A percentile compares a stretch with the other conserved stretches of the same genome.
These are phyloP conservation scores for Bonia amplexicaulis DNA, from an alignment of 176 grass and related monocot species.

Conservation along the genomic window DNA sequence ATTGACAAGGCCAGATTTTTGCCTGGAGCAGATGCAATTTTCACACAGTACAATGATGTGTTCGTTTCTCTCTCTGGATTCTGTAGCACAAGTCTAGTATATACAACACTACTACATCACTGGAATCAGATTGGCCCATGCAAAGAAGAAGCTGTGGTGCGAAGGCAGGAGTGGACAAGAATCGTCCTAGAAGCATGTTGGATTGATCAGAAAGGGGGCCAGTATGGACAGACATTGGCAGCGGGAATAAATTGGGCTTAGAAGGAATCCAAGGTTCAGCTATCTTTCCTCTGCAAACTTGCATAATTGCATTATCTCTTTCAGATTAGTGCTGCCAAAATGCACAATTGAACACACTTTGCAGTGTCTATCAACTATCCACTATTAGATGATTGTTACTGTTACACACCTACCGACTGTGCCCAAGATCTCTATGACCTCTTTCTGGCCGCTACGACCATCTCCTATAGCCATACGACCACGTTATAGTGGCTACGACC, in stretches of 20 bases:
- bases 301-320: background rate
- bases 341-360: background rate
- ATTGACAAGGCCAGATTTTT: slow-evolving; percentile 9
- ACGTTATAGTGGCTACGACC: too few relatives aligned
- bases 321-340: background rate
- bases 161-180: slow-evolving; percentile 34
- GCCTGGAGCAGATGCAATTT: background rate
- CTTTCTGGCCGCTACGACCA: too few relatives aligned
- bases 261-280: slow-evolving; percentile 29
- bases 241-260: background rate
- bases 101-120: background rate
- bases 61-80: background rate
- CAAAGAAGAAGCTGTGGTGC: background rate
- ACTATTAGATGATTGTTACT: slow-evolving; percentile 8
- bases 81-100: background rate
- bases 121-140: slow-evolving; percentile 21
- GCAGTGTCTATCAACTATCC: slow-evolving; percentile 1
- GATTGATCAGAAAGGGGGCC: slow-evolving; percentile 14
- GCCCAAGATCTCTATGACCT: too few relatives aligned
- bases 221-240: slow-evolving; percentile 5
- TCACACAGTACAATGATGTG: background rate
- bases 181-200: slow-evolving; percentile 22
- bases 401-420: too few relatives aligned
- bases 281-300: background rate
- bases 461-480: too few relatives aligned